Percentiles rank a stretch among this genome's conserved stretches.
Conservation (phyloP, 2,329 filamentous ascomycete genomes). For the Alternaria rosae region DNA sequence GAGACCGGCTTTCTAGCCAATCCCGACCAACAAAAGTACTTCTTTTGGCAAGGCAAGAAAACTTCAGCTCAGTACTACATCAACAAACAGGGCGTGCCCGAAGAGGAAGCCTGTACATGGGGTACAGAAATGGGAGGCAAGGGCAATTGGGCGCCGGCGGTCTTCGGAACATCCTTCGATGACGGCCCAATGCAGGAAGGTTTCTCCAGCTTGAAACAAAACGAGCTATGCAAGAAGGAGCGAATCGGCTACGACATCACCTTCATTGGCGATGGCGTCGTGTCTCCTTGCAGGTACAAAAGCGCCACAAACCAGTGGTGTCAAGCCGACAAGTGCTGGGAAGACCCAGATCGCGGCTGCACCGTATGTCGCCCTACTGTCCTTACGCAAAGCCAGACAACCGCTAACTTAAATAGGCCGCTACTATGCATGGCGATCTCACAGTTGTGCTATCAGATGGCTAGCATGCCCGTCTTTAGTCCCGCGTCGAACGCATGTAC, state of each 20-base stretch:
- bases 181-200: slow-evolving; percentile 57
- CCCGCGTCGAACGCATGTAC: not conserved
- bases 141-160: slow-evolving; percentile 88
- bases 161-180: slow-evolving; percentile 79
- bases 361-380: slow-evolving; percentile 67
- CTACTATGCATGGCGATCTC: slow-evolving; percentile 31
- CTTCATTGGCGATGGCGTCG: slow-evolving; percentile 71
- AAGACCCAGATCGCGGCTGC: slow-evolving; percentile 68
- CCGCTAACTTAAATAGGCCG: slow-evolving; percentile 24
- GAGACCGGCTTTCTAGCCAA: slow-evolving; percentile 72
- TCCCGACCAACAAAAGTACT: slow-evolving; percentile 76
- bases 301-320: slow-evolving; percentile 71
- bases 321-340: slow-evolving; percentile 53
- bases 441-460: slow-evolving; percentile 39
- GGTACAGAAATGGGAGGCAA: slow-evolving; percentile 63
- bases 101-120: slow-evolving; percentile 80
- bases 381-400: not conserved
- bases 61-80: slow-evolving; percentile 98
- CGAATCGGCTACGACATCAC: slow-evolving; percentile 80
- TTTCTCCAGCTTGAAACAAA: slow-evolving; percentile 86
- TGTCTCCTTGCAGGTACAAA: slow-evolving; percentile 64
- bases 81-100: slow-evolving; percentile 77
- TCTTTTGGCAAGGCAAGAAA: slow-evolving; percentile 73
- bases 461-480: slow-evolving; percentile 11
- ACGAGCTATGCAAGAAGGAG: slow-evolving; percentile 73